phyloP scores from a whole-genome alignment of 2,329 filamentous ascomycete species.

The Calonectria naviculata region DNA sequence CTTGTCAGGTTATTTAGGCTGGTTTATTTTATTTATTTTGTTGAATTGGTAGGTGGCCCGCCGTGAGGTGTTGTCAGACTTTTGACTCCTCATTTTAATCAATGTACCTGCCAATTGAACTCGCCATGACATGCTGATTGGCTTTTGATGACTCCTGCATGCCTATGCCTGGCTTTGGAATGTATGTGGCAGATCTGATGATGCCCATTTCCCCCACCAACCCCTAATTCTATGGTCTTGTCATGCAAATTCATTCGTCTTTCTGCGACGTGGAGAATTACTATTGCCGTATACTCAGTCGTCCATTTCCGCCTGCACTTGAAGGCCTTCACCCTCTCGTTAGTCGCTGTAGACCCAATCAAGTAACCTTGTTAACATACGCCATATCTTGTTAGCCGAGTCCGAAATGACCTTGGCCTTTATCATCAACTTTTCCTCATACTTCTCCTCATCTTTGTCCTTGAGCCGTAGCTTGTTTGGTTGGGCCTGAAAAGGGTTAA shows the following conservation, averaged over 20 bases:
- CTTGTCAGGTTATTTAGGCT: no score
- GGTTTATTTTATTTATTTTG: no score
- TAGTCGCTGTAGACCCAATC: conserved; percentile 21
- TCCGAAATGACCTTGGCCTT: conserved; percentile 77
- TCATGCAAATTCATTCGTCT: not conserved
- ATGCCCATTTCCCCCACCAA: not conserved
- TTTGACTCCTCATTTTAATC: no score
- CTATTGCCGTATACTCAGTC: conserved; percentile 44
- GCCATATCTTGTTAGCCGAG: conserved; percentile 77
- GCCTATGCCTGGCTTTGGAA: no score
- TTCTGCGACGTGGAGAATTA: not conserved
- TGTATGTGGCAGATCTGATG: not conserved
- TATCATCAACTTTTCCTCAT: conserved; percentile 70
- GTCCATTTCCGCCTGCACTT: conserved; percentile 63
- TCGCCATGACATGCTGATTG: not conserved
- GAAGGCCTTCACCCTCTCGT: conserved; percentile 51
- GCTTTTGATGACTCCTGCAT: not conserved
- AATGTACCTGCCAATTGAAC: not conserved
- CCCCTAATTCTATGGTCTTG: not conserved
- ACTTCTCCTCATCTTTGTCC: conserved; percentile 66
- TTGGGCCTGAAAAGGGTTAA: conserved; percentile 63
- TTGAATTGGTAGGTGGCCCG: no score
- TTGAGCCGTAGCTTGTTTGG: conserved; percentile 71
- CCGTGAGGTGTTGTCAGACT: no score
- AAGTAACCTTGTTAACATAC: conserved; percentile 51